A percentile compares a stretch with the other conserved stretches of the same genome.
phyloP scores from a whole-genome alignment of 805 yeast genomes.

The Saturnispora zaruensis region DNA sequence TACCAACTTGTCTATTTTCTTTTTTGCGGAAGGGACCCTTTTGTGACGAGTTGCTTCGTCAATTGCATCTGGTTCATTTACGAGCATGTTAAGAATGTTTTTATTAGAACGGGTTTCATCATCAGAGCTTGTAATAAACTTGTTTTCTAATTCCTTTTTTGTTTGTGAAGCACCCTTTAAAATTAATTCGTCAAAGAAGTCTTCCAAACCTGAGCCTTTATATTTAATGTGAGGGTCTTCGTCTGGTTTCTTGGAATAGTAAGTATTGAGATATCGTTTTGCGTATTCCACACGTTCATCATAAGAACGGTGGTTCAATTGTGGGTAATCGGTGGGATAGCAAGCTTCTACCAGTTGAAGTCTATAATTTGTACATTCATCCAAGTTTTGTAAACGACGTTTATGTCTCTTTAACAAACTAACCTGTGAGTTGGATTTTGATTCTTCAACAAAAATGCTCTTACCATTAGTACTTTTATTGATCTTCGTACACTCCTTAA shows the following conservation, averaged over 20 bases:
- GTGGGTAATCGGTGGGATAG: slow-evolving; percentile 10
- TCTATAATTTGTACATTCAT: slow-evolving; percentile 28
- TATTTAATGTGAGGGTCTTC: slow-evolving; percentile 7
- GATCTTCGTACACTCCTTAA: slow-evolving; percentile 48
- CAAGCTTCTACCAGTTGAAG: slow-evolving; percentile 24
- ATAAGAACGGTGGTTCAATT: slow-evolving; percentile 11
- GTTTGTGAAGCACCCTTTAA: slow-evolving; percentile 1
- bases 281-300: slow-evolving; percentile 20
- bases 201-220: slow-evolving; percentile 4
- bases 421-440: slow-evolving; percentile 17
- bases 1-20: slow-evolving; percentile 1
- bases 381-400: slow-evolving; percentile 25
- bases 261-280: slow-evolving; percentile 17
- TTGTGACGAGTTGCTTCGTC: slow-evolving; percentile 4
- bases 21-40: neutral
- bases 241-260: slow-evolving; percentile 10
- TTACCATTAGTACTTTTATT: slow-evolving; percentile 61
- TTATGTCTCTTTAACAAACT: slow-evolving; percentile 21
- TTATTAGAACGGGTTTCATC: neutral
- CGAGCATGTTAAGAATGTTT: neutral
- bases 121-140: neutral
- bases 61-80: slow-evolving; percentile 5
- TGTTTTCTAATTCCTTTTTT: neutral
- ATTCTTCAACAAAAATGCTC: slow-evolving; percentile 73
- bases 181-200: slow-evolving; percentile 1